These are phyloP conservation scores for Neurospora sp. DNA, from an alignment of 2,329 filamentous ascomycete species.

Conservation along the genomic window DNA sequence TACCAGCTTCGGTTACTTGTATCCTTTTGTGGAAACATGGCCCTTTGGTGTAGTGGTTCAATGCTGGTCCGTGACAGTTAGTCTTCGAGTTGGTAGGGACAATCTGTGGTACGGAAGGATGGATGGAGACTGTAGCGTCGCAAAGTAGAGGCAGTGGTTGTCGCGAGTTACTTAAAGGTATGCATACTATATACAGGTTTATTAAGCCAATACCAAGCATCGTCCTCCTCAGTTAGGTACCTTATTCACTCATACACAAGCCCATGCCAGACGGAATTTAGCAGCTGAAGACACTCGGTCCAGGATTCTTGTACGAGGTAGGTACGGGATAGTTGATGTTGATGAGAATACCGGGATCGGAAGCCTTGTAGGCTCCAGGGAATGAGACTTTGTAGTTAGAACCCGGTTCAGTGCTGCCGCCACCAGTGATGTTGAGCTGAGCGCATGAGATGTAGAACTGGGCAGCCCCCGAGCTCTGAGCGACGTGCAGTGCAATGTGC, in stretches of 20 bases:
- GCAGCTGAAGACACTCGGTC: conserved; percentile 18
- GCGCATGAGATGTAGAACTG: conserved; percentile 36
- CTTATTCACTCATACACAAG: background rate
- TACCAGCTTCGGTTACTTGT: no score
- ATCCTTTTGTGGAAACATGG: no score
- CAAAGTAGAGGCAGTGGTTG: background rate
- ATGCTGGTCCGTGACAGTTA: no score
- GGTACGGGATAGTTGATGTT: conserved; percentile 34
- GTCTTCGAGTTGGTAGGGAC: background rate
- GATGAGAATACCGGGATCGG: conserved; percentile 32
- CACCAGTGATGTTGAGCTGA: conserved; percentile 32
- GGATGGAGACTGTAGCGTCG: background rate
- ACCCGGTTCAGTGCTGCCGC: conserved; percentile 25
- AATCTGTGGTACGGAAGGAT: background rate
- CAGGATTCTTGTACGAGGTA: conserved; percentile 25
- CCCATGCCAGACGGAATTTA: background rate
- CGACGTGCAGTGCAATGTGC: conserved; percentile 36
- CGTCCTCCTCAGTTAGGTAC: background rate
- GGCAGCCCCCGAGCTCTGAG: conserved; percentile 29
- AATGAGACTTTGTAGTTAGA: conserved; percentile 29
- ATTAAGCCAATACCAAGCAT: background rate
- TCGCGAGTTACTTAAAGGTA: background rate
- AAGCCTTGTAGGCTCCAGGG: conserved; percentile 31
- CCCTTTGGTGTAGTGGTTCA: no score
- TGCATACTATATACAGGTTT: background rate